Evolutionary conservation across 2,329 filamentous ascomycete genomes (phyloP).

Genomic region (Alternaria hordeiaustralica): DNA sequence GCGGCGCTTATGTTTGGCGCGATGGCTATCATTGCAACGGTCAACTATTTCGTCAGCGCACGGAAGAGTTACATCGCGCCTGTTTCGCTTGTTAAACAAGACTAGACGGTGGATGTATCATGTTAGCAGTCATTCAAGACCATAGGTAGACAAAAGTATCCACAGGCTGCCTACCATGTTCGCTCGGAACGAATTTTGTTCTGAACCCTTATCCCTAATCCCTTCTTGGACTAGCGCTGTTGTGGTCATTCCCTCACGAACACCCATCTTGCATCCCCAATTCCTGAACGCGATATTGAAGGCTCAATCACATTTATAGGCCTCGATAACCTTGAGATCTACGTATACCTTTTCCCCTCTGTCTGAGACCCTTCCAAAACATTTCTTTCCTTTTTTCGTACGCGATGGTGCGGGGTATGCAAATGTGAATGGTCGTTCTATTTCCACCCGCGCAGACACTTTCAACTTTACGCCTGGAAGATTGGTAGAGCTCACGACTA

Average conservation of each 20-base stretch:
- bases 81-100: constrained; percentile 18
- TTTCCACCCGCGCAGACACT: neutral
- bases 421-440: neutral
- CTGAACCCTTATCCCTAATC: neutral
- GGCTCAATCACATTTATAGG: neutral
- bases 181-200: neutral
- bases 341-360: too few species aligned
- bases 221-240: neutral
- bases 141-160: neutral
- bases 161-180: neutral
- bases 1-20: constrained; percentile 51
- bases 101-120: neutral
- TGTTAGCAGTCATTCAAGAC: neutral
- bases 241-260: neutral
- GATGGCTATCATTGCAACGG: constrained; percentile 16
- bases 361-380: neutral
- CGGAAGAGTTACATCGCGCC: constrained; percentile 20
- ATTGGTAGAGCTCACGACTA: neutral
- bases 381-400: neutral
- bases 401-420: constrained; percentile 9
- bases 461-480: neutral
- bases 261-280: neutral
- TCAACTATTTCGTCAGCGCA: constrained; percentile 21
- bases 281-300: neutral
- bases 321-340: neutral